Evolutionary conservation across 1,284 basidiomycete species (phyloP), one percentile per base, ranked within the genome.

Genomic region (Papiliotrema laurentii): DNA sequence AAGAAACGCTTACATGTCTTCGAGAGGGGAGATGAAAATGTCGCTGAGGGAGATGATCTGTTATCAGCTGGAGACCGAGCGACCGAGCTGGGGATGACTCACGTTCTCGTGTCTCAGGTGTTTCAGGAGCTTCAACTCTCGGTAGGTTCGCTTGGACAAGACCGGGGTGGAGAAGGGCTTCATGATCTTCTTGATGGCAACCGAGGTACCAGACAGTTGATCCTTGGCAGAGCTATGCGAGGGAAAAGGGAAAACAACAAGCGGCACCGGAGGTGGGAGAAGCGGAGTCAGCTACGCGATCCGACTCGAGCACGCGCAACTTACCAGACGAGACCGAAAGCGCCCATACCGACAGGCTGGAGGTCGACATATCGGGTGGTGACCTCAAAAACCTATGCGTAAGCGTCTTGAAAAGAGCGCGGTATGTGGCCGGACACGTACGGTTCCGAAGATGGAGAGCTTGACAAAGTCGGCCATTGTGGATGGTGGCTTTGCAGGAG

Each of bases 131-230:
- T 99, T 99, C 66, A 99, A 83, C 76, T 99, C 94, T 61, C 94
- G 83, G 76, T 98, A 98, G 7, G 96, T 98, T 60, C 94, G 81
- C 78, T 98, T 98, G 75, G 84, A 86, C 62, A 99, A 80, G n/a
- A 99, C 96, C 11, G 94, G 92, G 11, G 96, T 97, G 70, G 87
- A 90, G 75, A 96, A 94, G 9, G 91, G 91, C 74, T 94, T 94
- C 91, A 93, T 94, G 76, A 97, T 96, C 83, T 96, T 97, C 81
- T 97, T 97, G 78, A 97, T 92, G 63, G 92, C 96, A 50, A 97
- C 93, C 24, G 90, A 89, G 28, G 90, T 85, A 47, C 84, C 87
- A 6, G 92, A 96, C 45, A 98, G 82, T 76, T 97, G 92, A 74
- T 98, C 96, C 75, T 96, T 97, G 40, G 94, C 92, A 18, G 94